phyloP scores from a whole-genome alignment of 371 early-diverging fungal genomes.

The Zancudomyces culisetae region DNA sequence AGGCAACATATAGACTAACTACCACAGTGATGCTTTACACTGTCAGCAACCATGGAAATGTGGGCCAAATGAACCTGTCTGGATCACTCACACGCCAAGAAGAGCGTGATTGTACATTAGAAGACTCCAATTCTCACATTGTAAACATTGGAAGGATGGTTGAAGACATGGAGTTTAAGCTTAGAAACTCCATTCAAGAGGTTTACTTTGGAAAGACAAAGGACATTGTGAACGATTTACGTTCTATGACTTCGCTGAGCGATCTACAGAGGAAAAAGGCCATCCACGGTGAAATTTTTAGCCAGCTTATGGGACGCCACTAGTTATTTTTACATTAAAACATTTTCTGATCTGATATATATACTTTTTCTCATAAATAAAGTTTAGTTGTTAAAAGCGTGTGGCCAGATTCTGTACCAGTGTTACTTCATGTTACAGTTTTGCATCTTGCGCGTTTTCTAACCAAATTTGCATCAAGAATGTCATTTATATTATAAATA shows the following conservation, averaged over 20 bases:
- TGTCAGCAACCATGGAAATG: constrained; percentile 30
- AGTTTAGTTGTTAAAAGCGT: too few species aligned
- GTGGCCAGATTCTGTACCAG: too few species aligned
- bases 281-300: constrained; percentile 50
- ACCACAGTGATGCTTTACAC: constrained; percentile 90
- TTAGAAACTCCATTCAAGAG: constrained; percentile 79
- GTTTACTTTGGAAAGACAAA: constrained; percentile 97
- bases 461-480: too few species aligned
- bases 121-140: constrained; percentile 60
- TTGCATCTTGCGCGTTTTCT: too few species aligned
- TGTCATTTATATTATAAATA: too few species aligned
- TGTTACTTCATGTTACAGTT: too few species aligned
- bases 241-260: constrained; percentile 50
- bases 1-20: constrained; percentile 79
- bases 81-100: constrained; percentile 84
- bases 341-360: too few species aligned
- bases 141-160: constrained; percentile 90
- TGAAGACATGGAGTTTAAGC: constrained; percentile 90
- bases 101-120: constrained; percentile 62
- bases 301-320: constrained; percentile 26
- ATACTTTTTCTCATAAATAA: too few species aligned
- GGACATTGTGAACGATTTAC: constrained; percentile 83
- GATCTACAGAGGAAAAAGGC: constrained; percentile 42
- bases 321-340: neutral
- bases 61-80: constrained; percentile 63